phyloP scores from a whole-genome alignment of 768 basidiomycete species.

The Tubosaeta sp. region DNA sequence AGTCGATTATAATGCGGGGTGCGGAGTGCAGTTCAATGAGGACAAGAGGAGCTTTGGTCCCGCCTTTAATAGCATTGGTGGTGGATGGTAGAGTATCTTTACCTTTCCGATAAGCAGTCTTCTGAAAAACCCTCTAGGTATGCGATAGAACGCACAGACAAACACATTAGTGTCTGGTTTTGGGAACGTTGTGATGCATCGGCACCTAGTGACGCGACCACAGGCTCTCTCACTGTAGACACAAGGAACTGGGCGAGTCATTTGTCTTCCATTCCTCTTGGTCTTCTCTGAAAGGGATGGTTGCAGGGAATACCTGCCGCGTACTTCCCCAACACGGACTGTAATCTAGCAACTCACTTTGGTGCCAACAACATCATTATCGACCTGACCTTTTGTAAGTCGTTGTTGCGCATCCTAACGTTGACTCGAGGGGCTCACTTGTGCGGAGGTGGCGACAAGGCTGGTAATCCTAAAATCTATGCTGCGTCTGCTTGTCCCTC shows the following conservation, averaged over 20 bases:
- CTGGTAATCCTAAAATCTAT: constrained; percentile 25
- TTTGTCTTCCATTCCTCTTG: background rate
- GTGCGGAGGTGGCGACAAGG: constrained; percentile 27
- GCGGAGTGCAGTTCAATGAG: constrained; percentile 30
- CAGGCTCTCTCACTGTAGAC: constrained; percentile 15
- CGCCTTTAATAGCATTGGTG: constrained; percentile 32
- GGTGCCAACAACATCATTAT: constrained; percentile 32
- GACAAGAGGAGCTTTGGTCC: constrained; percentile 25
- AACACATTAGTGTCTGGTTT: constrained; percentile 38
- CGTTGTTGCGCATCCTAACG: no score
- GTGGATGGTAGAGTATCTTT: constrained; percentile 35
- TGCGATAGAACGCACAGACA: constrained; percentile 33
- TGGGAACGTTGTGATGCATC: constrained; percentile 33
- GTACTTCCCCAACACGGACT: constrained; percentile 37
- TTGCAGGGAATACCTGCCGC: constrained; percentile 33
- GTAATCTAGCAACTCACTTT: constrained; percentile 36
- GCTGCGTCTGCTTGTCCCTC: constrained; percentile 29
- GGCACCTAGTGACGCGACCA: constrained; percentile 33
- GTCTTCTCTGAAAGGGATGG: background rate
- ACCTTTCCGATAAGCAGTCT: background rate
- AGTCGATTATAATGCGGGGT: constrained; percentile 35
- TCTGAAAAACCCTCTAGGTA: constrained; percentile 25
- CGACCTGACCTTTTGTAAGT: constrained; percentile 32
- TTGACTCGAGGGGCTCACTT: background rate
- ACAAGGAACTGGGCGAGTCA: constrained; percentile 23